These are phyloP conservation scores for Chloris gayana DNA, from an alignment of 176 grass and related monocot species.

Conservation along the genomic window DNA sequence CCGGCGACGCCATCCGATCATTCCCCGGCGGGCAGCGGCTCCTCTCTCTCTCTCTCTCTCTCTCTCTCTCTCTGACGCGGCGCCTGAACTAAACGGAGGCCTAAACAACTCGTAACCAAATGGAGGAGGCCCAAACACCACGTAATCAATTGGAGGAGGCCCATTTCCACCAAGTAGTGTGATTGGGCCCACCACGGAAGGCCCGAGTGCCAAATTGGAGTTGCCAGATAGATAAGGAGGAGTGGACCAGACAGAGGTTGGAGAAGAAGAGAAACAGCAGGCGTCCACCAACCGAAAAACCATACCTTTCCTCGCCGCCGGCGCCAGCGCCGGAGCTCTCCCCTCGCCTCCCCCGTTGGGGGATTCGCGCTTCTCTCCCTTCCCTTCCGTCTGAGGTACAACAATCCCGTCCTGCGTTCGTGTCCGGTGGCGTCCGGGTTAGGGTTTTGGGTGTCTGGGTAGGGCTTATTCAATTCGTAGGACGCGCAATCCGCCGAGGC, in stretches of 20 bases:
- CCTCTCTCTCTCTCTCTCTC: neutral
- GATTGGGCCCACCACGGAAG: neutral
- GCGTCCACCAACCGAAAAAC: constrained; percentile 46
- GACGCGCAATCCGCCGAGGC: neutral
- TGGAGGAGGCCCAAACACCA: neutral
- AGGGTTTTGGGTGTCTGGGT: constrained; percentile 44
- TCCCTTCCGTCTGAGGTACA: constrained; percentile 28
- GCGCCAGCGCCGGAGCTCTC: neutral
- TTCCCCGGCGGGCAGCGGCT: neutral
- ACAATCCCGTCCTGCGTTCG: neutral
- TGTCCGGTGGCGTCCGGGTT: neutral
- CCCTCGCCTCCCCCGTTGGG: neutral
- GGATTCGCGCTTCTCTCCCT: neutral
- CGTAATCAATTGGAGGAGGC: no score
- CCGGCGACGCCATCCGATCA: constrained; percentile 37
- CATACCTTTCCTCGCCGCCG: constrained; percentile 7
- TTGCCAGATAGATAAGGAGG: constrained; percentile 22
- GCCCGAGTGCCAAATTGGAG: neutral
- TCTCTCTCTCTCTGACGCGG: no score
- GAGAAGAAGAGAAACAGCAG: neutral
- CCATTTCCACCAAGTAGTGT: neutral
- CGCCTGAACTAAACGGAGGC: neutral
- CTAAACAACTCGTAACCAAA: neutral
- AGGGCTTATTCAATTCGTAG: neutral
- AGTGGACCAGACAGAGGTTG: neutral